Conservation (phyloP, 371 early-diverging fungal species). For the Blakeslea trispora region DNA sequence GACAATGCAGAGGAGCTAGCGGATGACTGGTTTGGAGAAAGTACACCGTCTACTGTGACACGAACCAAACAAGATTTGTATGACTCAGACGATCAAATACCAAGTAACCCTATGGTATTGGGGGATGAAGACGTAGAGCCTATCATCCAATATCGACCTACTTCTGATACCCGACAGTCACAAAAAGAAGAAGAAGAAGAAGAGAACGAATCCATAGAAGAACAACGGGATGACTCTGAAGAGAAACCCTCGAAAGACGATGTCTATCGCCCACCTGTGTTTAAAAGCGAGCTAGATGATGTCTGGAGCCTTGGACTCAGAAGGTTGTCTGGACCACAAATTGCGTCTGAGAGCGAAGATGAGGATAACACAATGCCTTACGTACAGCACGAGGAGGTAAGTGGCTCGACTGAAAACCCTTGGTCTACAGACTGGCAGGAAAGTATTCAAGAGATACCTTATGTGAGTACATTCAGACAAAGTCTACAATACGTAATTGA, state of each 20-base stretch:
- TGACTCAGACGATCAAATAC: constrained; percentile 39
- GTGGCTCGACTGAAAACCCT: constrained; percentile 22
- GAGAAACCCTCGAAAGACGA: constrained; percentile 6
- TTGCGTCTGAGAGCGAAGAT: constrained; percentile 33
- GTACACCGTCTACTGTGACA: constrained; percentile 10
- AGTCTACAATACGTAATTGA: not conserved
- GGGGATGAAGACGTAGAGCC: constrained; percentile 61
- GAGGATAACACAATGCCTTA: constrained; percentile 11
- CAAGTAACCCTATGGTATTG: constrained; percentile 61
- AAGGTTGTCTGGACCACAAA: constrained; percentile 13
- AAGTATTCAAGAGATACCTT: not conserved
- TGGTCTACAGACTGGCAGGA: constrained; percentile 17
- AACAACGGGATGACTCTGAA: no score
- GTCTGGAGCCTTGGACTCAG: constrained; percentile 23
- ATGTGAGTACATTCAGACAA: not conserved
- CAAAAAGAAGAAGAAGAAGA: constrained; percentile 1
- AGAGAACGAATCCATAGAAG: constrained; percentile 10
- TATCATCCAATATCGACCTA: constrained; percentile 21
- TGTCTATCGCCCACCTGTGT: constrained; percentile 9
- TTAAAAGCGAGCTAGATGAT: constrained; percentile 27
- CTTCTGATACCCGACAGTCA: no score
- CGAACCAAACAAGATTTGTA: constrained; percentile 1
- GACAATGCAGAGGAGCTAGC: constrained; percentile 45
- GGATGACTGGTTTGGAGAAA: constrained; percentile 60
- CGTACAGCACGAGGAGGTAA: no score